Evolutionary conservation across 2,329 filamentous ascomycete species (phyloP), one percentile per base, ranked within the genome.

Genomic region (Allantophomopsis cytisporea): DNA sequence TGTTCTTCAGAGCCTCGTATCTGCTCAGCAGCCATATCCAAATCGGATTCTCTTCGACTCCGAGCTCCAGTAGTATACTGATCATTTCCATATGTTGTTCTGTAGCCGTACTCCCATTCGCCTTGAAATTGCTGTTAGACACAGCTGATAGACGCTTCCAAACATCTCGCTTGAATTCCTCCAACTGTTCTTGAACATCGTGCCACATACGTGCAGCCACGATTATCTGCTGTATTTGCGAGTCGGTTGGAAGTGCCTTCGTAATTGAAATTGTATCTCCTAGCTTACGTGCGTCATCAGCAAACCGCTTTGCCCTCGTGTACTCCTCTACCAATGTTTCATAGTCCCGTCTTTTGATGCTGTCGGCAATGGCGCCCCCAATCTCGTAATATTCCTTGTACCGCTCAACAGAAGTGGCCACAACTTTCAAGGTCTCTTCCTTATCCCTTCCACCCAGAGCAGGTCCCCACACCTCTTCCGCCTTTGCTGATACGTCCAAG

Each of bases 401-500:
- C 45, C 77, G 77, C 45, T 91, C 82, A 36, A 98, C 69, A 12
- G 81, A 78, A 7, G 72, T 71, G 16, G 87, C 69, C 7, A 95
- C 76, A 1, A 75, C 71, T 57, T 88, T 93, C 40, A 98, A 67
- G 45, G 80, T 80, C 54, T 88, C 83, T 53, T 96, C 91, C 54
- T 89, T 87, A 51, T 96, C 88, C 20, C 85, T 77, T 3, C 91
- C 91, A 31, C 87, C 86, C 31, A 98, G 61, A 1, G 91, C 89
- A 2, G 91, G 91, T 0, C 91, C 91, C 88, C 93, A 98, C 7
- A 98, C 83, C 53, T 98, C 91, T 58, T 96, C 87, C 0, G 89
- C 91, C 59, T 95, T 95, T 44, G 87, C 83, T 1, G 85, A 86
- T 10, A 93, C 85, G 51, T 96, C 91, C 8, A 91, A 69, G 40